Evolutionary conservation across 2,329 filamentous ascomycete species (phyloP).

Genomic region (Colletotrichum tabaci): DNA sequence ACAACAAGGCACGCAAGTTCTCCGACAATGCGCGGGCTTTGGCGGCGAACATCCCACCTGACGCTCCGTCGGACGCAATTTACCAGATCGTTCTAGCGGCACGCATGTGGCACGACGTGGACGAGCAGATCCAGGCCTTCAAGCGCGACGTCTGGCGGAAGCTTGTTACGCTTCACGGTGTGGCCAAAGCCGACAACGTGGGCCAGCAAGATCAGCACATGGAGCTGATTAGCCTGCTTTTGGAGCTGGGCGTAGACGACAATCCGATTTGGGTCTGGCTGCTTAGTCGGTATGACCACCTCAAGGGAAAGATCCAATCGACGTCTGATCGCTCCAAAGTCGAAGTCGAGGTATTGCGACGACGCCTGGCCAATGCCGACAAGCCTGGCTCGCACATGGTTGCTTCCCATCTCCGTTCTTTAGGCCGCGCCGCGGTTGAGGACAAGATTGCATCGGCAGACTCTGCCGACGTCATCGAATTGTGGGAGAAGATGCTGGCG

Average conservation of each 20-base stretch:
- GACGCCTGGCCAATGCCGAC: constrained; percentile 82
- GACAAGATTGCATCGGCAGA: constrained; percentile 79
- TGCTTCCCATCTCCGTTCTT: constrained; percentile 82
- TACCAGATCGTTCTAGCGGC: constrained; percentile 91
- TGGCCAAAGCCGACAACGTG: constrained; percentile 63
- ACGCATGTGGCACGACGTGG: constrained; percentile 95
- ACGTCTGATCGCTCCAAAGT: constrained; percentile 89
- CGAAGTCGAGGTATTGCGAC: constrained; percentile 91
- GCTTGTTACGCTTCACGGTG: constrained; percentile 77
- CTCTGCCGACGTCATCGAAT: constrained; percentile 83
- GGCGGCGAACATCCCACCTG: constrained; percentile 68
- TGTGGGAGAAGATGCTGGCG: constrained; percentile 90
- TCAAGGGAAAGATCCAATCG: constrained; percentile 86
- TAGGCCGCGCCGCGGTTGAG: constrained; percentile 77
- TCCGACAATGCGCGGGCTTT: constrained; percentile 82
- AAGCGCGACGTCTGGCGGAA: constrained; percentile 92
- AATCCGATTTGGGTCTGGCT: constrained; percentile 99
- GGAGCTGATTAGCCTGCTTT: constrained; percentile 87
- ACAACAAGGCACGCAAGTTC: constrained; percentile 85
- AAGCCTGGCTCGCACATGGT: constrained; percentile 79
- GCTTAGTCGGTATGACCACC: constrained; percentile 87
- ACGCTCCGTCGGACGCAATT: constrained; percentile 79
- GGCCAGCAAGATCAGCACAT: constrained; percentile 85
- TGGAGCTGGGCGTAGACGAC: constrained; percentile 95
- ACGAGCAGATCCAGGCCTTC: constrained; percentile 87